phyloP scores from a whole-genome alignment of 345 rosid genomes.

The Nasturtium officinale region DNA sequence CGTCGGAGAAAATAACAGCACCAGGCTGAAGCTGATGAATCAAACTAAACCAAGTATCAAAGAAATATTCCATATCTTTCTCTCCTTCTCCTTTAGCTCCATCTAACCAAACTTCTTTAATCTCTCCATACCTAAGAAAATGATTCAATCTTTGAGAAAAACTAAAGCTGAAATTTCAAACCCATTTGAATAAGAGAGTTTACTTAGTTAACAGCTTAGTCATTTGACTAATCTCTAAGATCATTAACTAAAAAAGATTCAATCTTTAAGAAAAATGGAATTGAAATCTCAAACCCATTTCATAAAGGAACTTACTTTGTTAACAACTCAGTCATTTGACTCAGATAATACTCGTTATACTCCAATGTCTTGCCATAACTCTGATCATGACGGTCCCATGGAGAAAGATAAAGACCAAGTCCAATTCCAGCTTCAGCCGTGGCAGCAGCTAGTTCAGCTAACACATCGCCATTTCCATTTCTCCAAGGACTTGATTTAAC shows the following conservation, averaged over 20 bases:
- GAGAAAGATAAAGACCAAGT: slow-evolving; percentile 80
- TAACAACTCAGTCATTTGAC: slow-evolving; percentile 88
- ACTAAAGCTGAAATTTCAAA: neutral
- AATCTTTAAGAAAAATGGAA: too few species aligned
- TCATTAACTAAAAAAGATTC: too few species aligned
- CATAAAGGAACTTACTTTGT: too few species aligned
- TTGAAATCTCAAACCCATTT: too few species aligned
- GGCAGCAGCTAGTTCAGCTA: slow-evolving; percentile 66
- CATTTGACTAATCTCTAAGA: too few species aligned
- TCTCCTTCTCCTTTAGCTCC: slow-evolving; percentile 86
- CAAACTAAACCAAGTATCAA: slow-evolving; percentile 77
- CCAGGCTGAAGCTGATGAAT: slow-evolving; percentile 77
- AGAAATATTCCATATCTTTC: slow-evolving; percentile 75
- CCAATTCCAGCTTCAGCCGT: slow-evolving; percentile 60
- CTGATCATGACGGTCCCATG: slow-evolving; percentile 89
- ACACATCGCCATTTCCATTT: slow-evolving; percentile 70
- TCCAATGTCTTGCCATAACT: slow-evolving; percentile 74
- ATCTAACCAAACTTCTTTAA: slow-evolving; percentile 76
- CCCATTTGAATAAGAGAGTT: slow-evolving; percentile 11
- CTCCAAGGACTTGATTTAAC: slow-evolving; percentile 71
- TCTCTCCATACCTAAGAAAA: slow-evolving; percentile 72
- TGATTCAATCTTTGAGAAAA: neutral
- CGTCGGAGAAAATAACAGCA: slow-evolving; percentile 82
- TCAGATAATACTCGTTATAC: slow-evolving; percentile 83
- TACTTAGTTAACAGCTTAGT: slow-evolving; percentile 82